phyloP scores from a whole-genome alignment of 192 early-diverging fungal genomes.

The Linnemannia zychae region DNA sequence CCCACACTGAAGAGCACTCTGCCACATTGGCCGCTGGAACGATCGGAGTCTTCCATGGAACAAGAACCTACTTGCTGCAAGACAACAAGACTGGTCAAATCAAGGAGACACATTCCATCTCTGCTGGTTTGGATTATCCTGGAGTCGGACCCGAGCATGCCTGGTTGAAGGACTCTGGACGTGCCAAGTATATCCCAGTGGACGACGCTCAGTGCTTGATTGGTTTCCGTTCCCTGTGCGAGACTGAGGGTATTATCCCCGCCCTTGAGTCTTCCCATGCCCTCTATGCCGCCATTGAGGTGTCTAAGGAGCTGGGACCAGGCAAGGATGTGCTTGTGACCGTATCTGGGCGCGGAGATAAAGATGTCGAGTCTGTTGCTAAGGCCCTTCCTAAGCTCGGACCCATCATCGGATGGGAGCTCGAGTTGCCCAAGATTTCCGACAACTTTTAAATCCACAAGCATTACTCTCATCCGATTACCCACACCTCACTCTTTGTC shows the following conservation, averaged over 20 bases:
- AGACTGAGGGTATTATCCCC: constrained; percentile 93
- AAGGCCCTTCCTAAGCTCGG: constrained; percentile 92
- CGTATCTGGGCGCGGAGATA: constrained; percentile 95
- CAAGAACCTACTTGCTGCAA: constrained; percentile 95
- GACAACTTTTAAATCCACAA: constrained; percentile 36
- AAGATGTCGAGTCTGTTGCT: constrained; percentile 95
- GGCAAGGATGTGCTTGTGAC: constrained; percentile 92
- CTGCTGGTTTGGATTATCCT: constrained; percentile 97
- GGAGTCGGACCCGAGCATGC: constrained; percentile 98
- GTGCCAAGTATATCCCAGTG: constrained; percentile 87
- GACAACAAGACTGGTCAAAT: constrained; percentile 96
- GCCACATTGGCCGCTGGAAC: constrained; percentile 89
- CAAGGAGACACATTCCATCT: constrained; percentile 93
- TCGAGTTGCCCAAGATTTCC: constrained; percentile 59
- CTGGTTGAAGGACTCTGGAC: constrained; percentile 87
- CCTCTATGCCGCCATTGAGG: constrained; percentile 81
- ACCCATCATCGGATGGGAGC: constrained; percentile 93
- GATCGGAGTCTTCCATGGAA: constrained; percentile 96
- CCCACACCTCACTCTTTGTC: not conserved
- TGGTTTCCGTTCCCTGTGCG: constrained; percentile 81
- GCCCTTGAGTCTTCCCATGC: constrained; percentile 97
- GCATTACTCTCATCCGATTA: not conserved
- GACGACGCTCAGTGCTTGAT: constrained; percentile 88
- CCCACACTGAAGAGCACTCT: constrained; percentile 86
- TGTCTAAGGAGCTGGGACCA: constrained; percentile 79